Evolutionary conservation across 2,329 filamentous ascomycete species (phyloP).

Genomic region (Zopfia rhizophila): DNA sequence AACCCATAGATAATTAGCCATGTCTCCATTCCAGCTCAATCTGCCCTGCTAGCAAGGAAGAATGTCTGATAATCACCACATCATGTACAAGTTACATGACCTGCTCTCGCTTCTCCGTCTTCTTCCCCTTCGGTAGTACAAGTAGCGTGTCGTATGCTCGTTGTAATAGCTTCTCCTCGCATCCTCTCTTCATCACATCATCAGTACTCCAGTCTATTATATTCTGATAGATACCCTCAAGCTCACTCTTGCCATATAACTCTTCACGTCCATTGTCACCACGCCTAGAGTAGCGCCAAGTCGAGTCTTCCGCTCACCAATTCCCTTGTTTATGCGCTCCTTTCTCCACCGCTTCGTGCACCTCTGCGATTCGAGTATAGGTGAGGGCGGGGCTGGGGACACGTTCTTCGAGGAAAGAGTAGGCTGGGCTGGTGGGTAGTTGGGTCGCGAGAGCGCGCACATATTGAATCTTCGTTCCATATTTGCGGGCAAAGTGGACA

Average conservation of each 20-base stretch:
- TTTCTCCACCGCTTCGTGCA: conserved; percentile 86
- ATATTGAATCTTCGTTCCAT: conserved; percentile 78
- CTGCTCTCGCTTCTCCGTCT: conserved; percentile 74
- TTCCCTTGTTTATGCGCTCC: conserved; percentile 87
- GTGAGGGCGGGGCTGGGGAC: conserved; percentile 82
- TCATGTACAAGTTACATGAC: conserved; percentile 83
- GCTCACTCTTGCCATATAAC: conserved; percentile 79
- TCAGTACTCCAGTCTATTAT: conserved; percentile 92
- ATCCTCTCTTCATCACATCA: conserved; percentile 82
- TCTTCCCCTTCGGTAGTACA: conserved; percentile 73
- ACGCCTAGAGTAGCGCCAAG: conserved; percentile 85
- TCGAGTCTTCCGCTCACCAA: conserved; percentile 87
- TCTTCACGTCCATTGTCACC: conserved; percentile 86
- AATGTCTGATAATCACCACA: conserved; percentile 96
- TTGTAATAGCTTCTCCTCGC: conserved; percentile 89
- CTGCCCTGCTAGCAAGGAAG: conserved; percentile 89
- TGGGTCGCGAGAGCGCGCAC: conserved; percentile 79
- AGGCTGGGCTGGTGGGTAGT: conserved; percentile 83
- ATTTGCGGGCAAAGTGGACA: conserved; percentile 74
- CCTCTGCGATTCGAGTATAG: conserved; percentile 83
- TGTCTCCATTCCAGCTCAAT: conserved; percentile 87
- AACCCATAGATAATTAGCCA: no score
- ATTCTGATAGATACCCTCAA: conserved; percentile 83
- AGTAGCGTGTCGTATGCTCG: conserved; percentile 82
- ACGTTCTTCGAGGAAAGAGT: conserved; percentile 83